Evolutionary conservation across 176 grass and related monocot genomes (phyloP).

Genomic region (Tuctoria greenei): DNA sequence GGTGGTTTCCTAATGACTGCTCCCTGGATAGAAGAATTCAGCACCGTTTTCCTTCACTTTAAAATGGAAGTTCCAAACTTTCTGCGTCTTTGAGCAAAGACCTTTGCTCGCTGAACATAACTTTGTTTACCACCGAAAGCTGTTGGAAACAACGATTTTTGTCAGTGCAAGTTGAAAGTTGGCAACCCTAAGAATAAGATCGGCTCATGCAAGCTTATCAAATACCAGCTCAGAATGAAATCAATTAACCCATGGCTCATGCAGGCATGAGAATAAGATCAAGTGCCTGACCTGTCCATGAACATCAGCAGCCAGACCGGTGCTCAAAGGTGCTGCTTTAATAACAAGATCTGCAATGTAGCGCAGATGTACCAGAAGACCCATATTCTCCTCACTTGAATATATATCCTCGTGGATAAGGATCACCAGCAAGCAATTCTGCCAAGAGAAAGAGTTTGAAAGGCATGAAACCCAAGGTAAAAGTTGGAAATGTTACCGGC

Average conservation of each 20-base stretch:
- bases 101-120: slow-evolving; percentile 26
- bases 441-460: slow-evolving; percentile 18
- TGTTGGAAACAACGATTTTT: slow-evolving; percentile 33
- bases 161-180: background rate
- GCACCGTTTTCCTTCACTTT: slow-evolving; percentile 76
- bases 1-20: slow-evolving; percentile 42
- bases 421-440: slow-evolving; percentile 76
- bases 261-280: slow-evolving; percentile 1
- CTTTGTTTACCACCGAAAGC: slow-evolving; percentile 71
- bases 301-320: slow-evolving; percentile 85
- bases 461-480: background rate
- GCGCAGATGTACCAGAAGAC: slow-evolving; percentile 64
- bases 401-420: slow-evolving; percentile 86
- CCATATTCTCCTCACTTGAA: slow-evolving; percentile 52
- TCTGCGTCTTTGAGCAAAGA: slow-evolving; percentile 37
- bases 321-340: slow-evolving; percentile 64
- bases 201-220: background rate
- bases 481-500: background rate
- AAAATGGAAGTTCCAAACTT: slow-evolving; percentile 82
- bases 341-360: slow-evolving; percentile 70
- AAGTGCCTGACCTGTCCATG: slow-evolving; percentile 73
- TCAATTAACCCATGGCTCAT: slow-evolving; percentile 6
- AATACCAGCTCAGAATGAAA: slow-evolving; percentile 14
- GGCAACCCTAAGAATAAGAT: background rate
- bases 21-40: slow-evolving; percentile 82